Percentiles rank a stretch among this genome's conserved stretches.
phyloP scores from a whole-genome alignment of 108 stramenopile species.

The Phaeodactylum tricornutum region DNA sequence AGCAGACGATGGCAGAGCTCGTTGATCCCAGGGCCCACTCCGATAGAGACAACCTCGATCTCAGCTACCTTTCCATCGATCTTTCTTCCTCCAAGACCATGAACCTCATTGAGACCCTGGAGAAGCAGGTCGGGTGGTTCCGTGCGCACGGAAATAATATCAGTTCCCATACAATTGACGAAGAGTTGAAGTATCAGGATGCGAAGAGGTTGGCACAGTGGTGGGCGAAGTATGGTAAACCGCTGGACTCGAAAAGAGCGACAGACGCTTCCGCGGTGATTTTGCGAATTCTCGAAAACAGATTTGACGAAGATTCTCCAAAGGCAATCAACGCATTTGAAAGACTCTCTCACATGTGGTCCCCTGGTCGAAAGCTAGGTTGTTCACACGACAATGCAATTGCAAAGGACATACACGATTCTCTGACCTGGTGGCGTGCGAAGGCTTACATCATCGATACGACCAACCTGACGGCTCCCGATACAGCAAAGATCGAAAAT shows the following conservation, averaged over 20 bases:
- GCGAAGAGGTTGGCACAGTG: constrained; percentile 9
- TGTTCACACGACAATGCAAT: too few relatives aligned
- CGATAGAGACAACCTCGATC: neutral
- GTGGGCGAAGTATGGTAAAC: constrained; percentile 6
- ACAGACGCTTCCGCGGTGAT: neutral
- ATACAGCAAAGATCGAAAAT: constrained; percentile 20
- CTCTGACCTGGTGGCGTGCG: constrained; percentile 18
- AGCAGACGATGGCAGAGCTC: neutral
- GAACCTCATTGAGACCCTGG: neutral
- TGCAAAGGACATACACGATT: constrained; percentile 23
- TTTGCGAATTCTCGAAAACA: too few relatives aligned
- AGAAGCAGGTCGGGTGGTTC: constrained; percentile 7
- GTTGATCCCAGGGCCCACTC: neutral
- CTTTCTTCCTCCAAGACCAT: neutral
- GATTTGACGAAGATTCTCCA: constrained; percentile 13
- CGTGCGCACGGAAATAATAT: constrained; percentile 4
- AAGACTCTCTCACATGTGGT: too few relatives aligned
- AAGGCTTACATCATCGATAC: constrained; percentile 11
- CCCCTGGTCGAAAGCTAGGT: too few relatives aligned
- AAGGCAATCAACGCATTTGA: neutral
- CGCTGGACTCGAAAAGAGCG: neutral
- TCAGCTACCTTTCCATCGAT: neutral
- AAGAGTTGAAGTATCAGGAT: constrained; percentile 6
- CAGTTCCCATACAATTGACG: neutral
- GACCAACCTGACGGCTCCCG: constrained; percentile 11